Percentiles rank a stretch among this genome's conserved stretches.
These are phyloP conservation scores for Piper longum DNA, from an alignment of 164 flowering plant genomes.

Conservation along the genomic window DNA sequence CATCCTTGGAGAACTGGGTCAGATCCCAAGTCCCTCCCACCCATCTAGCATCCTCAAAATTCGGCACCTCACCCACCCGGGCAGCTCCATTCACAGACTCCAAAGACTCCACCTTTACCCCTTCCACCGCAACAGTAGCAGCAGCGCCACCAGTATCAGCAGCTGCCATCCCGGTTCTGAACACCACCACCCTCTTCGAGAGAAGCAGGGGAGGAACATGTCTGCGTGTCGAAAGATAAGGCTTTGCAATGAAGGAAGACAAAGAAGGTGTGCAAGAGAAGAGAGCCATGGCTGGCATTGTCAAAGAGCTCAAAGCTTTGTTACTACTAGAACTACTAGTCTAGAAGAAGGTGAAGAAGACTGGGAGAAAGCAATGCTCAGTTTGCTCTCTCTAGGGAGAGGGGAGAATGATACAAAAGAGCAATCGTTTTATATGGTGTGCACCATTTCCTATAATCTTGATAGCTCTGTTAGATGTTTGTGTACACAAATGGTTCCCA, in stretches of 20 bases:
- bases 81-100: conserved; percentile 4
- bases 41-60: conserved; percentile 65
- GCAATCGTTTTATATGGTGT: too few relatives aligned
- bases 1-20: conserved; percentile 69
- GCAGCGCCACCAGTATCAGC: conserved; percentile 54
- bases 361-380: too few relatives aligned
- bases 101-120: conserved; percentile 20
- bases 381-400: too few relatives aligned
- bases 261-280: conserved; percentile 25
- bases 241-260: conserved; percentile 21
- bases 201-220: conserved; percentile 1
- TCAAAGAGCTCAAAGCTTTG: too few relatives aligned
- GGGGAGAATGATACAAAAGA: too few relatives aligned
- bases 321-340: too few relatives aligned
- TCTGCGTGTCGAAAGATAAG: conserved; percentile 18
- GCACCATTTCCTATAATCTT: too few relatives aligned
- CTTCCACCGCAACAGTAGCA: conserved; percentile 17
- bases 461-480: too few relatives aligned
- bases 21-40: conserved; percentile 87
- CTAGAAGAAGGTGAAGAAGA: too few relatives aligned
- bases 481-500: too few relatives aligned
- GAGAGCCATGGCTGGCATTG: conserved; percentile 25
- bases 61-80: conserved; percentile 14
- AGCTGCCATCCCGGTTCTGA: conserved; percentile 9
- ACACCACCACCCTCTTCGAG: conserved; percentile 11